Conservation (phyloP, 768 basidiomycete species). For the Daedaleopsis nitida region DNA sequence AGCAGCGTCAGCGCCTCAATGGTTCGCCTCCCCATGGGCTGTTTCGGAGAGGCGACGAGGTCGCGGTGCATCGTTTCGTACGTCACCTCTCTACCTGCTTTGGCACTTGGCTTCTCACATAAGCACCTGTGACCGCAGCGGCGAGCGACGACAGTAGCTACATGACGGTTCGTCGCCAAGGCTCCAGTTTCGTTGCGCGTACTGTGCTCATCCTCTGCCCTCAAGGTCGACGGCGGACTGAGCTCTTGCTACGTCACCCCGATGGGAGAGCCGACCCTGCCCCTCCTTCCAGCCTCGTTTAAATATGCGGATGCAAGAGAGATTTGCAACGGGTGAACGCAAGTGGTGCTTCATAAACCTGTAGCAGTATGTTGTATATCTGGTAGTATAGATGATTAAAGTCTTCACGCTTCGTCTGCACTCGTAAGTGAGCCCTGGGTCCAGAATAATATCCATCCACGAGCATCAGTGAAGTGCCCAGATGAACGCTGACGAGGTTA, state of each 20-base stretch:
- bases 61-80: slow-evolving; percentile 95
- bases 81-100: slow-evolving; percentile 35
- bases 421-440: too few species aligned
- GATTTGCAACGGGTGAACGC: too few species aligned
- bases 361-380: slow-evolving; percentile 3
- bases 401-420: too few species aligned
- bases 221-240: slow-evolving; percentile 95
- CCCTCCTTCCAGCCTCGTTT: slow-evolving; percentile 72
- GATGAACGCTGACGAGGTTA: too few species aligned
- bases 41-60: slow-evolving; percentile 95
- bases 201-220: slow-evolving; percentile 55
- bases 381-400: too few species aligned
- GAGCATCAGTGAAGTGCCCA: too few species aligned
- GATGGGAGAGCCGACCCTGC: slow-evolving; percentile 69
- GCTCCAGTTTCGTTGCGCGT: neutral
- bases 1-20: slow-evolving; percentile 91
- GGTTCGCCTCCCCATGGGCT: slow-evolving; percentile 92
- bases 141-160: slow-evolving; percentile 97
- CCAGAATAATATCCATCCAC: too few species aligned
- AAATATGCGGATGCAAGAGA: too few species aligned
- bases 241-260: slow-evolving; percentile 92
- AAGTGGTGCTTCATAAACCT: too few species aligned
- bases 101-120: neutral
- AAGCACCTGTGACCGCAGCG: slow-evolving; percentile 42
- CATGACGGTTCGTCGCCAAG: slow-evolving; percentile 68